Percentiles rank a stretch among this genome's conserved stretches.
Conservation (phyloP, 352 stramenopile genomes). For the Phytophthora lateralis region DNA sequence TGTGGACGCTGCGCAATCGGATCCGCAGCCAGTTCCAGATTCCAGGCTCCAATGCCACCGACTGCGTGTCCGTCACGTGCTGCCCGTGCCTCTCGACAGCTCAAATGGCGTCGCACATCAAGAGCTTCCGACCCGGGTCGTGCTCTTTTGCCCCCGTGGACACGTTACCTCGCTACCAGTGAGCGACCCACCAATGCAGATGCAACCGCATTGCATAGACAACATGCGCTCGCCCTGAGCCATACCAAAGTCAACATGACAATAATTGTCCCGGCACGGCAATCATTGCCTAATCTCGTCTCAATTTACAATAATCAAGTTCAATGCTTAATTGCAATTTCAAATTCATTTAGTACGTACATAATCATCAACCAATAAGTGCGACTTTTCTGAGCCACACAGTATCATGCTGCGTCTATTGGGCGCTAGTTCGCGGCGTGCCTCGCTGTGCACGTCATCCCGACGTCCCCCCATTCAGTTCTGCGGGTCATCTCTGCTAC, state of each 20-base stretch:
- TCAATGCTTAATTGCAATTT: not conserved
- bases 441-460: conserved; percentile 14
- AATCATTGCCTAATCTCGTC: conserved; percentile 1
- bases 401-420: conserved; percentile 27
- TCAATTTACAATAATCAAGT: conserved; percentile 1
- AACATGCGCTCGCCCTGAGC: conserved; percentile 7
- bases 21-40: conserved; percentile 61
- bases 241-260: conserved; percentile 20
- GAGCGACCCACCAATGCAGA: conserved; percentile 4
- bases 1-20: conserved; percentile 43
- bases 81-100: conserved; percentile 59
- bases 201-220: conserved; percentile 5
- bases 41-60: conserved; percentile 40
- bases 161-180: conserved; percentile 47
- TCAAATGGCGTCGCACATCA: conserved; percentile 70
- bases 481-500: not conserved
- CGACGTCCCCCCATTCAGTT: not conserved
- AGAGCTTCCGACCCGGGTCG: conserved; percentile 55
- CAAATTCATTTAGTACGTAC: not conserved
- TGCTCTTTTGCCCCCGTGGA: conserved; percentile 60
- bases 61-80: conserved; percentile 43
- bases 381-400: conserved; percentile 17
- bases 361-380: conserved; percentile 7
- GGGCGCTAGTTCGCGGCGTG: conserved; percentile 2
- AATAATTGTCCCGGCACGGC: conserved; percentile 13